Base-by-base conservation (phyloP, 2,329 filamentous ascomycete genomes). In the Botrytis sinoallii region DNA sequence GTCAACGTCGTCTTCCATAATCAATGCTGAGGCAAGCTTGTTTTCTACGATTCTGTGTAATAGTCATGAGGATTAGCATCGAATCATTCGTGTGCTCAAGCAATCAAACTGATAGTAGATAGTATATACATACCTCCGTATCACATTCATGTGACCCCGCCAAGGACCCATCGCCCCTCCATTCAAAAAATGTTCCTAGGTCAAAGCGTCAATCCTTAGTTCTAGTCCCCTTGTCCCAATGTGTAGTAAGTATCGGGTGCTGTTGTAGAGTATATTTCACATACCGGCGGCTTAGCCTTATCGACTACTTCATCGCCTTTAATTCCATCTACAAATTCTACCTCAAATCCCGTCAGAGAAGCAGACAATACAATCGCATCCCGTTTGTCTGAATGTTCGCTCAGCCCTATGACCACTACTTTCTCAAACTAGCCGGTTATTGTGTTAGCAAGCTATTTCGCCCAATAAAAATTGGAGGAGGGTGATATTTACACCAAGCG, bases 351-450 rank as follows among this genome's bases (percentile, higher is more conserved):
- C 1, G 83, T 83, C 42, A 85, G 74, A 0, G 83, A 81, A 42
- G 84, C 81, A 20, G 83, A 81, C 16, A 88, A 78, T 1, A 82
- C 79, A 20, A 88, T 79, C 1, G 83, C 83, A 81, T 88, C 86
- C 42, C 84, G 83, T 76, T 85, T 86, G 77, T 87, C 85, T 4
- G 83, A 83, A 57, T 86, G 82, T 55, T 84, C 82, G 6, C 84
- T 83, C 20, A 87, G 79, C 12, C 84, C 83, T 64, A 88, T 81
- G 48, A 85, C 83, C 68, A 85, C 84, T 48, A 86, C 80, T 70
- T 84, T 83, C 70, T 85, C 79, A 74, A 86, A 86, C 76, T 77
- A 35, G 9, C 32, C 16, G 9, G 7, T 9, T 16, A 16, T 18
- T 18, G 48, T 32, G 9, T 68, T 29, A 68, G 25, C 46, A 29